A percentile compares a stretch with the other conserved stretches of the same genome.
Conservation (phyloP, 768 basidiomycete species). For the Russula abietina region DNA sequence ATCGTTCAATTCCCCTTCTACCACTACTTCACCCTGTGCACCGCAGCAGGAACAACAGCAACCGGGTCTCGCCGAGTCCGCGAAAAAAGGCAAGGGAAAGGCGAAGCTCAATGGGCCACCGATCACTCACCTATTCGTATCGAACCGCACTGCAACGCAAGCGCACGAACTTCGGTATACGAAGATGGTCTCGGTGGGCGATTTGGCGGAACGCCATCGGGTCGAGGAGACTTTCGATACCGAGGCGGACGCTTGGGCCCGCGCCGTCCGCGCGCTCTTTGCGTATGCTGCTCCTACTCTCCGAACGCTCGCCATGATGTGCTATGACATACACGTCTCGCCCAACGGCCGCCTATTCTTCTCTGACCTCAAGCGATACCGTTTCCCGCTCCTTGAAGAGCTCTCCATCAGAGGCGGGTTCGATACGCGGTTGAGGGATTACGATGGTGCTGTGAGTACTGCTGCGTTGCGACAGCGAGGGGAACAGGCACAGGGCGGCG, state of each 20-base stretch:
- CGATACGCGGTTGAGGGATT: slow-evolving; percentile 21
- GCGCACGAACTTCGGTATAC: slow-evolving; percentile 18
- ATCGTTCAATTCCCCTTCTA: neutral
- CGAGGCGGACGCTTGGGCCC: slow-evolving; percentile 20
- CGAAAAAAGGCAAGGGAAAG: slow-evolving; percentile 1
- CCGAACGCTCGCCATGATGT: slow-evolving; percentile 24
- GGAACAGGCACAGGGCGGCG: neutral
- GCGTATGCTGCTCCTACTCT: slow-evolving; percentile 21
- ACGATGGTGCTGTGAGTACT: neutral
- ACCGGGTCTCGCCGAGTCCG: neutral
- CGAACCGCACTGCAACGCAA: slow-evolving; percentile 12
- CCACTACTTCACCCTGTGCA: neutral
- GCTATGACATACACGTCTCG: slow-evolving; percentile 24
- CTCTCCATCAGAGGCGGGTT: slow-evolving; percentile 24
- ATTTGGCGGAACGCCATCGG: slow-evolving; percentile 16
- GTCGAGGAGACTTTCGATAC: slow-evolving; percentile 17
- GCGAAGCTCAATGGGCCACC: neutral
- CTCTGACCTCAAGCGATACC: slow-evolving; percentile 19
- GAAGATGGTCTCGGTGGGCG: slow-evolving; percentile 17
- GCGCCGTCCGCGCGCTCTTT: slow-evolving; percentile 19
- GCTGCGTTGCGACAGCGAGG: neutral
- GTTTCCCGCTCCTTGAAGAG: slow-evolving; percentile 19
- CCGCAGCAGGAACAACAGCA: neutral
- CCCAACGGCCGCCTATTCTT: slow-evolving; percentile 21
- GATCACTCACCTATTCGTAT: slow-evolving; percentile 21